Conservation (phyloP, 768 basidiomycete species). For the Wakefieldia striispora region DNA sequence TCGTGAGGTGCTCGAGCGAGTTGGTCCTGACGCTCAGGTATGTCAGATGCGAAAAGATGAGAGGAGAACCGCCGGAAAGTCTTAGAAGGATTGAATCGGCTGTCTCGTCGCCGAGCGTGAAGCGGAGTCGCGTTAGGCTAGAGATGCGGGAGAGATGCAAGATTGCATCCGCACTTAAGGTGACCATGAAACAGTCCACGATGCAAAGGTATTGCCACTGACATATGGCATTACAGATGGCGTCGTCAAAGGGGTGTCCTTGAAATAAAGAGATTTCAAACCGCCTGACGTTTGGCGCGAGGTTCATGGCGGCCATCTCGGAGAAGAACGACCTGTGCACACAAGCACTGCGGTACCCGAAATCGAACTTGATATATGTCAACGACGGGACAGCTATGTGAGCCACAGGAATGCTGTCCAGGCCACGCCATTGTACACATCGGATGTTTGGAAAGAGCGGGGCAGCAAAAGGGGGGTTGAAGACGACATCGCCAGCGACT, state of each 20-base stretch:
- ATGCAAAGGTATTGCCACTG: constrained; percentile 1
- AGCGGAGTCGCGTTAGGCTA: not conserved
- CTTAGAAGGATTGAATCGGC: no score
- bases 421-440: not conserved
- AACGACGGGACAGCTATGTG: not conserved
- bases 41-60: no score
- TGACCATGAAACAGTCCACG: not conserved
- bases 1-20: no score
- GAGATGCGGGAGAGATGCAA: not conserved
- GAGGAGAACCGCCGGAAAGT: no score
- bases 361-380: not conserved
- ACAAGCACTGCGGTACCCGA: not conserved
- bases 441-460: constrained; percentile 3
- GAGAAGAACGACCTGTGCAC: not conserved
- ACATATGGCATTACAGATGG: not conserved
- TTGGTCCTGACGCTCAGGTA: no score
- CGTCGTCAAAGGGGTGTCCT: not conserved
- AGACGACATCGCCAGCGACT: not conserved
- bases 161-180: not conserved
- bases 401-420: not conserved
- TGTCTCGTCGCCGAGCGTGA: no score
- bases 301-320: not conserved
- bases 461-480: not conserved
- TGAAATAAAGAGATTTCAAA: not conserved
- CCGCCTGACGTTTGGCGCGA: not conserved